A percentile compares a stretch with the other conserved stretches of the same genome.
These are phyloP conservation scores for Amaranthus cruentus DNA, from an alignment of 148 eudicot species.

Conservation along the genomic window DNA sequence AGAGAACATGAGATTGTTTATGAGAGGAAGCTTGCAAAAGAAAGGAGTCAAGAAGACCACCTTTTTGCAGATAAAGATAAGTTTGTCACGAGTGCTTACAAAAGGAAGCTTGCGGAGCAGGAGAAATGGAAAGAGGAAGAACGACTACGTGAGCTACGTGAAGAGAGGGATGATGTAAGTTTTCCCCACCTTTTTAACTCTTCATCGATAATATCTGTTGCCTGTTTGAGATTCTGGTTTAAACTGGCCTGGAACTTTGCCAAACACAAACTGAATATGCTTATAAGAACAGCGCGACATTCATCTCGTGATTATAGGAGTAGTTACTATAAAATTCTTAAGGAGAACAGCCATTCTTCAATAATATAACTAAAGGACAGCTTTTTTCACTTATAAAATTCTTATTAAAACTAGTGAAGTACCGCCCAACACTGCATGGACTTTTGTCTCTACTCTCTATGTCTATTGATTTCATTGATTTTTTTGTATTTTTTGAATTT, in stretches of 20 bases:
- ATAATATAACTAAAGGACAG: neutral
- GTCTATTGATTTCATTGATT: too few relatives aligned
- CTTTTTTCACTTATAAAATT: too few relatives aligned
- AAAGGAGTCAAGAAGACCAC: slow-evolving; percentile 82
- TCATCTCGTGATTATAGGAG: too few relatives aligned
- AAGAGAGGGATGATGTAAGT: slow-evolving; percentile 78
- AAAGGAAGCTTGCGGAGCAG: slow-evolving; percentile 87
- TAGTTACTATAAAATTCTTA: too few relatives aligned
- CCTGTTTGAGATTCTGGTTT: neutral
- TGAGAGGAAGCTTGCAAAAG: slow-evolving; percentile 92
- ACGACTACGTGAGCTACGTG: slow-evolving; percentile 64
- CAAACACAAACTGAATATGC: neutral
- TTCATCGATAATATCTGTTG: neutral
- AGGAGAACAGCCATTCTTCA: neutral
- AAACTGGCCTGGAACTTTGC: neutral
- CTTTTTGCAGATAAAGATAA: slow-evolving; percentile 81
- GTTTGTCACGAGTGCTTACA: slow-evolving; percentile 82
- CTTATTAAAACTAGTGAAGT: too few relatives aligned
- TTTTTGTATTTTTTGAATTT: too few relatives aligned
- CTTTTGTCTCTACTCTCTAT: too few relatives aligned
- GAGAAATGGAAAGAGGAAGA: slow-evolving; percentile 83
- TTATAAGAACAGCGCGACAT: too few relatives aligned
- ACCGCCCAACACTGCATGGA: too few relatives aligned
- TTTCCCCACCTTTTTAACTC: neutral
- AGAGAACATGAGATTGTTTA: slow-evolving; percentile 77